Percentiles rank a stretch among this genome's conserved stretches.
phyloP scores from a whole-genome alignment of 306 rosid genomes.

The Malus sieversii region DNA sequence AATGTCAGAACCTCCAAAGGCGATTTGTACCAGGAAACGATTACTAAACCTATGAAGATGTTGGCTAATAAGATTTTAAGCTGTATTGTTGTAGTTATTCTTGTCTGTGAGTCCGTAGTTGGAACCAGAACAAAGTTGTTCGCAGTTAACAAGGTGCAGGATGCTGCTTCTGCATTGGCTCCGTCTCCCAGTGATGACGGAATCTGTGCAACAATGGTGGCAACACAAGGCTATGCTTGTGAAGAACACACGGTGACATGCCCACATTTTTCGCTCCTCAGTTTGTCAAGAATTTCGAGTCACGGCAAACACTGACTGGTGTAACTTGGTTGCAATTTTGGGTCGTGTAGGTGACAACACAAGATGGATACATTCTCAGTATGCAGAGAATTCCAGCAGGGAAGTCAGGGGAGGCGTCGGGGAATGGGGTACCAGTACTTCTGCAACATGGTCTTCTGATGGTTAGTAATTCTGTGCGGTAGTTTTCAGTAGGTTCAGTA shows the following conservation, averaged over 20 bases:
- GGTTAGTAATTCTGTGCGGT: slow-evolving; percentile 26
- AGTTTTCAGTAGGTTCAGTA: background rate
- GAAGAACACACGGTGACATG: slow-evolving; percentile 44
- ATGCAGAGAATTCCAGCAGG: slow-evolving; percentile 42
- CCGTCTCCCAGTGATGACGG: slow-evolving; percentile 19
- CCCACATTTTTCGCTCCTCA: slow-evolving; percentile 3
- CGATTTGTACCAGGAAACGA: background rate
- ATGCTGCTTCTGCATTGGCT: slow-evolving; percentile 9
- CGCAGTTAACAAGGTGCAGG: background rate
- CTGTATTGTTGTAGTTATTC: slow-evolving; percentile 1
- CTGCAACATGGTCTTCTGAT: slow-evolving; percentile 61
- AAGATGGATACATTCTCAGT: slow-evolving; percentile 55
- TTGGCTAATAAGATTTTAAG: slow-evolving; percentile 16
- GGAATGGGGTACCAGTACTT: slow-evolving; percentile 39
- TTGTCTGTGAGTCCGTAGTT: slow-evolving; percentile 14
- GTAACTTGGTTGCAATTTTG: background rate
- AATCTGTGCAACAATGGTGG: slow-evolving; percentile 39
- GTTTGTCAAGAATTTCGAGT: slow-evolving; percentile 12
- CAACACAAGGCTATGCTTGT: slow-evolving; percentile 51
- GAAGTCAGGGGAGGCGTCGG: slow-evolving; percentile 18
- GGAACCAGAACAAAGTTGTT: slow-evolving; percentile 17
- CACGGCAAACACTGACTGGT: background rate
- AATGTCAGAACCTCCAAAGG: background rate
- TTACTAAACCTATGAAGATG: slow-evolving; percentile 1
- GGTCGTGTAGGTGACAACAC: slow-evolving; percentile 45